phyloP scores from a whole-genome alignment of 2,329 filamentous ascomycete species.

The Colletotrichum tamarilloi region DNA sequence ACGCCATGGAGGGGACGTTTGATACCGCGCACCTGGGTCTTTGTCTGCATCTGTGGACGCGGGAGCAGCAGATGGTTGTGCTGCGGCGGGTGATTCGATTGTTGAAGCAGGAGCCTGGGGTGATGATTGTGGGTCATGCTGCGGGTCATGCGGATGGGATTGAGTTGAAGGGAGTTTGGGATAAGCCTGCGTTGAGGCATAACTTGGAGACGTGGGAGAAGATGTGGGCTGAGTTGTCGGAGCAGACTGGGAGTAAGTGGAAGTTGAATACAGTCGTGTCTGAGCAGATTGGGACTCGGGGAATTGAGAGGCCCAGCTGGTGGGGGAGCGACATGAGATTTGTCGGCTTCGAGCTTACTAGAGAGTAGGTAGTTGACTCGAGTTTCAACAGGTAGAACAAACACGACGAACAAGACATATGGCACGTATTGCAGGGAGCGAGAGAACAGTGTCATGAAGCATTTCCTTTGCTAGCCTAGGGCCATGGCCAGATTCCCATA shows the following conservation, averaged over 20 bases:
- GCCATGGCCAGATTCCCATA: conserved; percentile 33
- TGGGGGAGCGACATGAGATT: conserved; percentile 7
- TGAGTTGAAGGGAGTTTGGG: background rate
- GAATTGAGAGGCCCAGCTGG: background rate
- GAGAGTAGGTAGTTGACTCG: background rate
- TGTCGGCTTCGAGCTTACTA: conserved; percentile 3
- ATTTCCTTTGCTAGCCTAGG: conserved; percentile 36
- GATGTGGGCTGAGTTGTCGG: conserved; percentile 35
- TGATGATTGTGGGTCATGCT: conserved; percentile 30
- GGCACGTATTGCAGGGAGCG: background rate
- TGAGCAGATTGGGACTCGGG: background rate
- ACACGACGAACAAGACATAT: background rate
- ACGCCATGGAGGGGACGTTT: conserved; percentile 31
- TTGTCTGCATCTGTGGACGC: conserved; percentile 41
- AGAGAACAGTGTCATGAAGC: conserved; percentile 32
- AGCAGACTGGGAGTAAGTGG: conserved; percentile 32
- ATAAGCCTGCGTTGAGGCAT: conserved; percentile 16
- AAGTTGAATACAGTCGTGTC: conserved; percentile 11
- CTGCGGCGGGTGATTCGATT: conserved; percentile 24
- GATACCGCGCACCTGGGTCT: conserved; percentile 41
- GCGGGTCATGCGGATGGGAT: conserved; percentile 33
- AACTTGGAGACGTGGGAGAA: conserved; percentile 34
- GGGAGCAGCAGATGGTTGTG: conserved; percentile 36
- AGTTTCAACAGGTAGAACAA: background rate
- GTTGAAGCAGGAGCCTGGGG: conserved; percentile 21